Conservation (phyloP, 441 rosid species). For the Gossypium lobatum region DNA sequence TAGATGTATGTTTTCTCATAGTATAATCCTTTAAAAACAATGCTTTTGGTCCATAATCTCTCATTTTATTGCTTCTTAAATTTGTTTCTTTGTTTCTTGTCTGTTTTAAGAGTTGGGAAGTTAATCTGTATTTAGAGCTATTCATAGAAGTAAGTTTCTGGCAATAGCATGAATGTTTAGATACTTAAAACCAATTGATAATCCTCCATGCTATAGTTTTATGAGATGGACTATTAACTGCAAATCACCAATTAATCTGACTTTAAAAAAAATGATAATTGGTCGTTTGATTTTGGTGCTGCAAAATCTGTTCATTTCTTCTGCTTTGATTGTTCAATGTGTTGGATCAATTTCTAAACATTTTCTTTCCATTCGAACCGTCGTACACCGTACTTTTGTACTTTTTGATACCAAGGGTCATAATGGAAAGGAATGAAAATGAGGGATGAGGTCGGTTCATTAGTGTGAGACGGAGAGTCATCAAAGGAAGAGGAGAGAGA, state of each 20-base stretch:
- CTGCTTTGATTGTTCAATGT: not conserved
- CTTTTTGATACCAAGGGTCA: too few relatives aligned
- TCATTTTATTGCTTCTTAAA: constrained; percentile 14
- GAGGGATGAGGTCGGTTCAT: too few relatives aligned
- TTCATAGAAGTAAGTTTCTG: too few relatives aligned
- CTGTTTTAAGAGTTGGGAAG: not conserved
- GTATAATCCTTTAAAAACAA: not conserved
- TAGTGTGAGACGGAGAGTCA: not conserved
- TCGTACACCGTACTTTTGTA: too few relatives aligned
- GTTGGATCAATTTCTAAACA: too few relatives aligned
- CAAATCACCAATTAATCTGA: not conserved
- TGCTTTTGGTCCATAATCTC: constrained; percentile 10
- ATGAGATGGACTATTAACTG: not conserved
- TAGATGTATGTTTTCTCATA: not conserved
- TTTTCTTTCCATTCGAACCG: too few relatives aligned
- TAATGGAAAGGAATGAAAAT: too few relatives aligned
- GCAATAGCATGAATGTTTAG: not conserved
- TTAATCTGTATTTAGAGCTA: not conserved
- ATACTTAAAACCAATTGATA: not conserved
- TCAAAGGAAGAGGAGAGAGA: not conserved
- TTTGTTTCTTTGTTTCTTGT: constrained; percentile 14
- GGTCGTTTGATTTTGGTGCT: not conserved
- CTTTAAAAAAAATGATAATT: not conserved
- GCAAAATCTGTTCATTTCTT: not conserved
- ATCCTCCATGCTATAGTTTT: not conserved